Evolutionary conservation across 164 flowering plant species (phyloP).

Genomic region (Stephania yunnanensis): DNA sequence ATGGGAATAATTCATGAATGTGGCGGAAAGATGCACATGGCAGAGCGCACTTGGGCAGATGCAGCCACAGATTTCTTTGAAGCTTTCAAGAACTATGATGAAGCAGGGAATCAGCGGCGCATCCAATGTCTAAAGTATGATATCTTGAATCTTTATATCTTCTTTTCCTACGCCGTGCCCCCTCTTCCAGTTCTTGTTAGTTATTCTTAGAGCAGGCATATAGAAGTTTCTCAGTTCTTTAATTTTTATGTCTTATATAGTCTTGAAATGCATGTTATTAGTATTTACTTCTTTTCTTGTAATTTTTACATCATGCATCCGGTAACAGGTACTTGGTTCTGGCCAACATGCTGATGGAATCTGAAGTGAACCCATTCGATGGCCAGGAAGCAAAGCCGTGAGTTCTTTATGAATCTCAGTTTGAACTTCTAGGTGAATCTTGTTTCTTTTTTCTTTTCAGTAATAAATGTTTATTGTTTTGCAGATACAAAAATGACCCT

Average conservation of each 20-base stretch:
- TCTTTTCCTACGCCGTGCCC: not conserved
- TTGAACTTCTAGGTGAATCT: not conserved
- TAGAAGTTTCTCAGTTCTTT: not conserved
- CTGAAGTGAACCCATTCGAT: constrained; percentile 98
- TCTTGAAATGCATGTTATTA: not conserved
- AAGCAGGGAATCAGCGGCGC: constrained; percentile 97
- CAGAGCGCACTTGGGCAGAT: constrained; percentile 98
- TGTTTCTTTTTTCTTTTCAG: not conserved
- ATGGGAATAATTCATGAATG: constrained; percentile 99
- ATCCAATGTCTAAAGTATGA: constrained; percentile 95
- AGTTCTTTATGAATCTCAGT: constrained; percentile 20
- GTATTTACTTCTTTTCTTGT: not conserved
- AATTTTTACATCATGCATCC: constrained; percentile 1
- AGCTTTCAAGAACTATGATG: constrained; percentile 98
- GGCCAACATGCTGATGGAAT: constrained; percentile 97
- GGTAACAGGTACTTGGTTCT: constrained; percentile 69
- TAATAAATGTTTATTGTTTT: constrained; percentile 12
- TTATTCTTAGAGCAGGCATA: constrained; percentile 1
- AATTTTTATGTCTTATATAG: not conserved
- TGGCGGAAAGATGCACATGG: constrained; percentile 99
- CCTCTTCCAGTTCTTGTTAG: not conserved
- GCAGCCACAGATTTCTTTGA: constrained; percentile 99
- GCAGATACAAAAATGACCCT: constrained; percentile 95
- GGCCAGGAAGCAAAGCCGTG: constrained; percentile 99
- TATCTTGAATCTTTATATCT: not conserved